Evolutionary conservation across 2,329 filamentous ascomycete species (phyloP), one percentile per base, ranked within the genome.

Genomic region (Fusarium sp.): DNA sequence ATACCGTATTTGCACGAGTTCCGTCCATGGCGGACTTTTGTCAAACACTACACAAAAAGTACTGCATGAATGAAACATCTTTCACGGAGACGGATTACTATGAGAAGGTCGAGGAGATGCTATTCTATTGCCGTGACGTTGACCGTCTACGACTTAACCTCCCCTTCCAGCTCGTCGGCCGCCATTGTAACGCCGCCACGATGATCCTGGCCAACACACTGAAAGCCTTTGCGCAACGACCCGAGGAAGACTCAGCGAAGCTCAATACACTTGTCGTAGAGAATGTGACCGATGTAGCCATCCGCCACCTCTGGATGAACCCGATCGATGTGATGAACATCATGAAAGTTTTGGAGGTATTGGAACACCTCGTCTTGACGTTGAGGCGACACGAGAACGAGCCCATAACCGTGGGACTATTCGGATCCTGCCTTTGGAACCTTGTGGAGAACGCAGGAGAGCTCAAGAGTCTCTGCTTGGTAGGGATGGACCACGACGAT

Each of bases 161-260:
- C 10, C 86, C 86, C 7, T 87, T 86, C 65, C 85, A 87, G 71
- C 79, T 88, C 14, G 82, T 87, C 16, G 84, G 83, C 21, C 79
- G 80, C 15, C 80, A 84, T 65, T 85, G 82, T 66, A 82, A 82
- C 63, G 83, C 85, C 46, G 82, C 85, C 23, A 88, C 86, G 15
- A 82, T 86, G 71, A 83, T 88, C n/a, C 78, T 88, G 21, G 86
- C 85, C 57, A 88, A 86, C 62, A 86, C 84, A 7, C 79, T 88
- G 63, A 85, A 86, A 67, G 85, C 84, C 7, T 79, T 88, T 56
- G 83, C 83, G 7, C 77, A 79, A 35, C 82, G 86, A 11, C 80
- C 82, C 4, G 83, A 86, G 61, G 85, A 86, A 60, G 82, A 83
- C 57, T 83, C 83, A 14, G 78, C 79, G 37, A 62, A 76, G 6